These are phyloP conservation scores for Bonnemaisonia californica DNA, from an alignment of 31 red algal species.

Conservation along the genomic window DNA sequence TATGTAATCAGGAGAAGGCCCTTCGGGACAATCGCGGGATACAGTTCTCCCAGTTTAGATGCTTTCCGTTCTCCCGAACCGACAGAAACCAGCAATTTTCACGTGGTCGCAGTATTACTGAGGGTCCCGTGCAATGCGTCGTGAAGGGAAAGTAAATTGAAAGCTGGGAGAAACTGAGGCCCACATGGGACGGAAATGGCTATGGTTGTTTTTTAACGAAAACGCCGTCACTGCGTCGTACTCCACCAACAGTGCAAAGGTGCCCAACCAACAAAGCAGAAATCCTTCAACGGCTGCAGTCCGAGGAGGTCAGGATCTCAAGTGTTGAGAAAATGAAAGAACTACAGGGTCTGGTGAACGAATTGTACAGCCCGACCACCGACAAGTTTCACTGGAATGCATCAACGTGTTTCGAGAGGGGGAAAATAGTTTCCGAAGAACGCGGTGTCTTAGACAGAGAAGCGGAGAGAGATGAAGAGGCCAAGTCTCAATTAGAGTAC, in stretches of 20 bases:
- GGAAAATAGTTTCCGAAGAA: neutral
- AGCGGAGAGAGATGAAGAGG: neutral
- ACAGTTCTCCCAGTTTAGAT: conserved; percentile 22
- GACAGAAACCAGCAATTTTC: neutral
- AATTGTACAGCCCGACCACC: neutral
- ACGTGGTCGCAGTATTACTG: neutral
- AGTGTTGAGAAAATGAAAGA: neutral
- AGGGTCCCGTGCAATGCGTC: neutral
- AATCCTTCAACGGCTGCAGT: conserved; percentile 1
- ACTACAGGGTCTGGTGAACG: neutral
- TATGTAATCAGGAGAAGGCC: neutral
- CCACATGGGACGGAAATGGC: neutral
- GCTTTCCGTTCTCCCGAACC: conserved; percentile 1
- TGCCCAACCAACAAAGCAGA: neutral
- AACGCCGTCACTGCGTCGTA: neutral
- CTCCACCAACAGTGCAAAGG: neutral
- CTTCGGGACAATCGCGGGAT: neutral
- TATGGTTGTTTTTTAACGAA: neutral
- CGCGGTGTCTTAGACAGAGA: neutral
- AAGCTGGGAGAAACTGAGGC: neutral
- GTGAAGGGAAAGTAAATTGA: conserved; percentile 1
- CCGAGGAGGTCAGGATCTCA: neutral
- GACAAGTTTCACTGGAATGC: conserved; percentile 23
- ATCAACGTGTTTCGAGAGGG: neutral
- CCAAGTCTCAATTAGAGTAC: neutral